phyloP scores from a whole-genome alignment of 495 filamentous ascomycete species.

The Mytilinidion resinicola region DNA sequence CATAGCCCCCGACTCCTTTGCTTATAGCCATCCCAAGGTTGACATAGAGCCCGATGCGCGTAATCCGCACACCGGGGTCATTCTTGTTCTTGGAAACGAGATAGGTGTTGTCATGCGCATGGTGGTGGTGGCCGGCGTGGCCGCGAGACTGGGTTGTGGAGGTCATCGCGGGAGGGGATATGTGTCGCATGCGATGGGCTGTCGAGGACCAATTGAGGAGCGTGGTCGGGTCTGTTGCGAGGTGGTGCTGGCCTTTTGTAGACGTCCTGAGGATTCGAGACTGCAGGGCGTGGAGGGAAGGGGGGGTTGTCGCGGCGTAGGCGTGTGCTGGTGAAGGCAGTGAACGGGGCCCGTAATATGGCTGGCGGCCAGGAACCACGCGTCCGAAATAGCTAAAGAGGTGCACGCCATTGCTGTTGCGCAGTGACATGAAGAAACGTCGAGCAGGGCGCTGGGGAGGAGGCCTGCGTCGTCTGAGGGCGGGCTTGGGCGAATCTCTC shows the following conservation, averaged over 20 bases:
- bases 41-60: slow-evolving; percentile 81
- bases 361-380: slow-evolving; percentile 5
- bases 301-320: not conserved
- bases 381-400: slow-evolving; percentile 23
- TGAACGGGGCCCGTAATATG: slow-evolving; percentile 24
- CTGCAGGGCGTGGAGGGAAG: slow-evolving; percentile 8
- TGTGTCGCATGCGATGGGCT: slow-evolving; percentile 24
- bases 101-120: slow-evolving; percentile 82
- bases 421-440: slow-evolving; percentile 19
- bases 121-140: slow-evolving; percentile 51
- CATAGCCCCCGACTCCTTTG: slow-evolving; percentile 86
- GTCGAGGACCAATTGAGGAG: slow-evolving; percentile 25
- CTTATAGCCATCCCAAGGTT: slow-evolving; percentile 91
- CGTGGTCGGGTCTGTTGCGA: not conserved
- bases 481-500: not conserved
- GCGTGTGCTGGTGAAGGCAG: not conserved
- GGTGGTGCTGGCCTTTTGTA: not conserved
- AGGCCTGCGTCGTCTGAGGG: slow-evolving; percentile 1
- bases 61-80: slow-evolving; percentile 92
- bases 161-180: slow-evolving; percentile 25
- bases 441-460: slow-evolving; percentile 5
- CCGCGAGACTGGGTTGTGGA: slow-evolving; percentile 41
- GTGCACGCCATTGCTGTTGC: slow-evolving; percentile 19
- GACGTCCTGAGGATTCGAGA: slow-evolving; percentile 21
- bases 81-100: slow-evolving; percentile 81